Base-by-base conservation (phyloP, 1,284 basidiomycete species). In the Trametes hirsuta region DNA sequence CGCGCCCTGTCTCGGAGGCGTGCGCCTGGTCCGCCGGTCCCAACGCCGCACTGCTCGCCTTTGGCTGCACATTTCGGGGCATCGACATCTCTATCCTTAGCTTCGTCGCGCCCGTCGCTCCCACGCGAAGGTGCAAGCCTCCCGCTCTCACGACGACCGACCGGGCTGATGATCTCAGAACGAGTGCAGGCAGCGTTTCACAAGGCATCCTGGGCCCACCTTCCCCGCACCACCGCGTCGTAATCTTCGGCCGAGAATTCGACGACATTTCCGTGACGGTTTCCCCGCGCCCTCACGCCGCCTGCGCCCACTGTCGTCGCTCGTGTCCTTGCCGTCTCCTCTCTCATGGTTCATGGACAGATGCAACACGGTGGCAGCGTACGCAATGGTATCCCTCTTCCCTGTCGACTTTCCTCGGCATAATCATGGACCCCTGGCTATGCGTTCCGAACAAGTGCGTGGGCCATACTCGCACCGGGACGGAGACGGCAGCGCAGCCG, bases 261-360 rank as follows among this genome's bases (percentile, higher is more conserved):
- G 49, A 59, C 64, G 64, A 63, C 35, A 61, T 61, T 65, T 65
- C 60, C 58, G 56, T 51, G 59, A 34, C 30, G 35, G 59, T 62
- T 62, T 35, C 47, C 55, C 55, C 64, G 64, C 39, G 47, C 25
- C 30, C 55, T 36, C 54, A 58, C 63, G 55, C 48, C 47, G 15
- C 47, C 47, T 14, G 24, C 15, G 5, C 30, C 21, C n/a, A 18
- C 40, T 34, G 37, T 40, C 41, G 41, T n/a, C 35, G 35, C 12
- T 15, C 21, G 35, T 37, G 22, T 40, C 30, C 39, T 35, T 49
- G 15, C 21, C 8, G 35, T 21, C 24, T 15, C 10, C 21, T 40
- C 21, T 50, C 49, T 12, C 53, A 41, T 53, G 53, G 44, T 30
- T 37, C 21, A 37, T 46, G 36, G 15, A 24, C 47, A 51, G 47